A percentile compares a stretch with the other conserved stretches of the same genome.
Evolutionary conservation across 257 asterid genomes (phyloP).

Genomic region (Ajuga chamaepitys): DNA sequence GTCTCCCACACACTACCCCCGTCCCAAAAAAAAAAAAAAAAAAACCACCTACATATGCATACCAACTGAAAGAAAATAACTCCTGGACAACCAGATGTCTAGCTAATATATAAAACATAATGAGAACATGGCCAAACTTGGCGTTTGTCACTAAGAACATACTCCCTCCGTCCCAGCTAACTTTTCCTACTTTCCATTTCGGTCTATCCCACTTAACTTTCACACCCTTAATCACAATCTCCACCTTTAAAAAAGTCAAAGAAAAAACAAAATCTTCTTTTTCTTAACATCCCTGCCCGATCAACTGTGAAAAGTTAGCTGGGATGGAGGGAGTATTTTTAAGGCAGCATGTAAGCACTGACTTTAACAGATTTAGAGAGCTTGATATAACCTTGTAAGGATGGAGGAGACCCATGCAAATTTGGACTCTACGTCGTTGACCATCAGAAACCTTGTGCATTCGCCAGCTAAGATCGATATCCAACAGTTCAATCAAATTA

Average conservation of each 20-base stretch:
- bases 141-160: neutral
- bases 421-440: slow-evolving; percentile 94
- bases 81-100: neutral
- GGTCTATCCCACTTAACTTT: too few species aligned
- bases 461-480: slow-evolving; percentile 84
- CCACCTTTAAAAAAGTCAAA: too few species aligned
- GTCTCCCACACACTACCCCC: slow-evolving; percentile 5
- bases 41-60: neutral
- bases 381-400: slow-evolving; percentile 63
- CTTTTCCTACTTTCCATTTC: too few species aligned
- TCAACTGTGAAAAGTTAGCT: too few species aligned
- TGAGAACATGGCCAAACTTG: neutral
- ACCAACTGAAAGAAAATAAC: neutral
- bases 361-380: neutral
- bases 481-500: slow-evolving; percentile 74
- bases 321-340: too few species aligned
- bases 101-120: neutral
- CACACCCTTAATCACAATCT: too few species aligned
- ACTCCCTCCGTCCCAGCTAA: too few species aligned
- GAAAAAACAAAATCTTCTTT: too few species aligned
- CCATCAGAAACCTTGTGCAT: slow-evolving; percentile 99
- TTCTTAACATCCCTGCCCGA: too few species aligned
- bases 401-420: slow-evolving; percentile 97
- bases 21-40: neutral
- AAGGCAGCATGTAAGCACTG: neutral